Base-by-base conservation (phyloP, 192 early-diverging fungal species). In the Umbelopsis vinacea region DNA sequence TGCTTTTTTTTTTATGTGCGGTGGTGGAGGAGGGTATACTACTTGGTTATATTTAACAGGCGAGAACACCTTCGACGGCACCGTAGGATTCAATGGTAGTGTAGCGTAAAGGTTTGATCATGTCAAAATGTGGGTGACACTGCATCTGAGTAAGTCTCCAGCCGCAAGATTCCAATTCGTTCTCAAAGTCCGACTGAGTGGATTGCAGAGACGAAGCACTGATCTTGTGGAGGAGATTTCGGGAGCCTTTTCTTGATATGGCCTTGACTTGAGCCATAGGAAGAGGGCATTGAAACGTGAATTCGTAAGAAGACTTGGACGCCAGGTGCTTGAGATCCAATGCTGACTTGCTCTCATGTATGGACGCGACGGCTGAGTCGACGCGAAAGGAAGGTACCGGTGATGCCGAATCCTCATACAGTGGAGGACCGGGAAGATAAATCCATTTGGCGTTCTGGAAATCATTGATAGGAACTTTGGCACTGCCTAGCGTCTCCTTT, bases 131-230 rank as follows among this genome's bases (percentile, higher is more conserved):
- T 19, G 57, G 57, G 15, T 37, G 57, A 63, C 57, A 63, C 29
- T 63, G 57, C 57, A 63, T 63, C 33, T 63, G 57, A 37, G 57
- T 63, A 7, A 63, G 11, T 33, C 57, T 63, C 57, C 57, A 63
- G 5, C 57, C 57, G 26, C 57, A 63, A 37, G 57, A 63, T 35
- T 63, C 57, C 1, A 63, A 2, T 35, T 63, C 57, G 37, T 6
- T 35, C 2, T 63, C 57, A 63, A 63, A 63, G 57, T 63, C 57
- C 29, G 57, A 63, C 15, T 63, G 29, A 12, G 35, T 35, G 11
- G 57, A 63, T 6, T 19, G 7, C 11, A 63, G 57, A 14, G 57
- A 63, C 7, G 57, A 63, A 19, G 33, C 33, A 19, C 57, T 63
- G 33, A 6, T 35, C 57, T 37, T 29, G 33, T 63, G 57, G 19